Evolutionary conservation across 202 grass and related monocot species (phyloP).

Genomic region (Bolboschoenoplectus hybrid): DNA sequence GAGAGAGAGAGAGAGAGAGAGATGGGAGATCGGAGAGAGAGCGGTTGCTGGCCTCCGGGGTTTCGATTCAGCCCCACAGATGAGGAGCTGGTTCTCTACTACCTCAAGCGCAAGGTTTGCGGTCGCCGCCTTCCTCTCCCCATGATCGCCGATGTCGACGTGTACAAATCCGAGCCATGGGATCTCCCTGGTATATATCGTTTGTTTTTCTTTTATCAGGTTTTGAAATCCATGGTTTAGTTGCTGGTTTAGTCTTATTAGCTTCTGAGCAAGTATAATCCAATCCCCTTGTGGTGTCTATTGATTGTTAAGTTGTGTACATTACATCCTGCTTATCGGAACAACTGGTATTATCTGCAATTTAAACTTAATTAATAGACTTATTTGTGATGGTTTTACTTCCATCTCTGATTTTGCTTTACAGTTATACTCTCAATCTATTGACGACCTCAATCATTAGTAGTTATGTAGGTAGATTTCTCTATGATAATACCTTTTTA

Average conservation of each 20-base stretch:
- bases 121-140: constrained; percentile 46
- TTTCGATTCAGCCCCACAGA: constrained; percentile 99
- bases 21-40: constrained; percentile 13
- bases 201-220: background rate
- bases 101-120: constrained; percentile 90
- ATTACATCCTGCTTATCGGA: background rate
- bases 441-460: background rate
- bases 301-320: background rate
- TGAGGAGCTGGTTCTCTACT: constrained; percentile 93
- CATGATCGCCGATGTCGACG: constrained; percentile 82
- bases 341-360: background rate
- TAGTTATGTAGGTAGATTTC: background rate
- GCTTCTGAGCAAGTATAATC: background rate
- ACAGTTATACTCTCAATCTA: constrained; percentile 15
- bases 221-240: background rate
- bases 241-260: background rate
- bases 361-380: background rate
- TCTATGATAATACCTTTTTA: background rate
- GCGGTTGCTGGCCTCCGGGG: constrained; percentile 67
- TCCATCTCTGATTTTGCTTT: background rate
- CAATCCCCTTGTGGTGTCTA: background rate
- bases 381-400: background rate
- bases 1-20: background rate
- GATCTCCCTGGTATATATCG: constrained; percentile 82
- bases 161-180: constrained; percentile 94